phyloP scores from a whole-genome alignment of 371 early-diverging fungal genomes.

The Mycotypha africana region DNA sequence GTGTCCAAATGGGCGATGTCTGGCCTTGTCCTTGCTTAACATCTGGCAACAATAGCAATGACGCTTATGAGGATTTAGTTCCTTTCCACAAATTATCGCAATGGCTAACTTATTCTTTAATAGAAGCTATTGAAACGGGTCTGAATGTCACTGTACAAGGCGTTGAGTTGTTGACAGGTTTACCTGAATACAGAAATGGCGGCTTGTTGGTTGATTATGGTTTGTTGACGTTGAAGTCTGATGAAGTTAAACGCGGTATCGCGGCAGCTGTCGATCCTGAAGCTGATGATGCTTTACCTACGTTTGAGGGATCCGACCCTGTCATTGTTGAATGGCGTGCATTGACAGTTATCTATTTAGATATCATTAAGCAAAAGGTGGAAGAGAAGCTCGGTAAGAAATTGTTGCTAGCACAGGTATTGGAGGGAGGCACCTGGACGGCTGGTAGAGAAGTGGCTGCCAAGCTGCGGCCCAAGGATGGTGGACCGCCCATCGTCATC shows the following conservation, averaged over 20 bases:
- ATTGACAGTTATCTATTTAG: constrained; percentile 81
- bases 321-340: constrained; percentile 92
- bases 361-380: constrained; percentile 56
- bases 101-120: constrained; percentile 91
- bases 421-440: constrained; percentile 92
- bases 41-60: constrained; percentile 27
- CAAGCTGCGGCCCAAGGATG: constrained; percentile 63
- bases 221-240: constrained; percentile 32
- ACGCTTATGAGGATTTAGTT: constrained; percentile 37
- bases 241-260: constrained; percentile 19
- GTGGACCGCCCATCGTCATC: constrained; percentile 87
- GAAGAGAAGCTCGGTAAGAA: constrained; percentile 46
- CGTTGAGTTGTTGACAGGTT: constrained; percentile 72
- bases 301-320: constrained; percentile 75
- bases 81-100: constrained; percentile 93
- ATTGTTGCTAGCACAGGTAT: constrained; percentile 77
- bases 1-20: constrained; percentile 82
- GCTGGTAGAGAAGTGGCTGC: constrained; percentile 88
- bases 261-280: too few relatives aligned
- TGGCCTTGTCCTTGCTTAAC: constrained; percentile 74
- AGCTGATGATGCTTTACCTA: constrained; percentile 33
- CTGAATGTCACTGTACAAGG: constrained; percentile 54
- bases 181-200: constrained; percentile 94
- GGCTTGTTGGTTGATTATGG: constrained; percentile 44
- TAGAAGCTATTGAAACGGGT: constrained; percentile 71